phyloP scores from a whole-genome alignment of 257 asterid genomes.

The Nicotiana benthamiana region DNA sequence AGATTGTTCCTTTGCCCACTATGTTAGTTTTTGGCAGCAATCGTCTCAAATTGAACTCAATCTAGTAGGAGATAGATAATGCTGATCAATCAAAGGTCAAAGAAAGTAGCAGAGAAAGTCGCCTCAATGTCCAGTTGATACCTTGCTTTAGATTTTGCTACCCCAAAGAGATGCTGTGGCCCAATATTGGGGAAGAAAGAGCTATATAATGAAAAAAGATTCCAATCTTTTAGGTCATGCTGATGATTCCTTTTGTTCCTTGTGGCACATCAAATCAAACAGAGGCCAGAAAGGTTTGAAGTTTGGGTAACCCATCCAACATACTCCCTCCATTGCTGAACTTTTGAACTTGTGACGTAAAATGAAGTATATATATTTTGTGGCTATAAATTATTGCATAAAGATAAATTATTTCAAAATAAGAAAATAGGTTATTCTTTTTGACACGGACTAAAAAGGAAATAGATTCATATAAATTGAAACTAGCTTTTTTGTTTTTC shows the following conservation, averaged over 20 bases:
- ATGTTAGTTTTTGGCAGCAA: neutral
- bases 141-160: neutral
- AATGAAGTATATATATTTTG: too few species aligned
- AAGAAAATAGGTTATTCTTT: too few species aligned
- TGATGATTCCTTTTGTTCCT: constrained; percentile 16
- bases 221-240: constrained; percentile 10
- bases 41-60: neutral
- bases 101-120: neutral
- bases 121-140: neutral
- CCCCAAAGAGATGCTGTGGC: neutral
- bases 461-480: too few species aligned
- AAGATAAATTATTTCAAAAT: too few species aligned
- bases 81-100: neutral
- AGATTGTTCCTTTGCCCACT: neutral
- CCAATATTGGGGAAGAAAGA: neutral
- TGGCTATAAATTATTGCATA: too few species aligned
- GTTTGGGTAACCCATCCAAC: neutral
- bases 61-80: neutral
- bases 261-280: constrained; percentile 7
- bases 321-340: too few species aligned
- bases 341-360: too few species aligned
- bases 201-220: neutral
- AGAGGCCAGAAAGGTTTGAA: neutral
- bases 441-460: too few species aligned
- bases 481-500: too few species aligned